Base-by-base conservation (phyloP, 75 land plant species). In the Sequoia sempervirens region DNA sequence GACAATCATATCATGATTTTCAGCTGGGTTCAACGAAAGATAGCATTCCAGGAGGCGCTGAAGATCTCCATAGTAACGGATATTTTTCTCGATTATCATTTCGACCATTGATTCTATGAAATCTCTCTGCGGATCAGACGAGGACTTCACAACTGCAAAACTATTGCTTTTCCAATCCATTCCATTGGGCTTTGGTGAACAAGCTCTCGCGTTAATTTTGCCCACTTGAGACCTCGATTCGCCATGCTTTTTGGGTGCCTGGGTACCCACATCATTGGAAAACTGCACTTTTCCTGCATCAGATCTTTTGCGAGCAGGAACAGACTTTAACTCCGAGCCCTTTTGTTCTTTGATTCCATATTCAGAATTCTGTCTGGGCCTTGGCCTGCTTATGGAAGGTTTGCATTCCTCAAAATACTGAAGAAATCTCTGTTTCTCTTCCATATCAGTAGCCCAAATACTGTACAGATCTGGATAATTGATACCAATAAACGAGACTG, bases 21-120 rank as follows among this genome's bases (percentile, higher is more conserved):
- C 53, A 50, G 15, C 2, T 13, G 53, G 15, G 53, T 50, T 50
- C 53, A 50, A 50, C 14, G 53, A 50, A 13, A 50, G 53, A 50
- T 50, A 50, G 11, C 53, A 50, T 50, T 50, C 53, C 13, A 50
- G 53, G 52, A 95, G 93, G 74, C 94, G 90, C 82, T 94, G 93
- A 36, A 95, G 86, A 32, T 95, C 93, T 41, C 89, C 80, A 20
- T 90, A 56, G 13, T 41, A 58, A 13, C 80, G 83, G 8, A 95
- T 86, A 30, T 83, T 82, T 28, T 93, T 92, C 85, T 94, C 95
- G n/a, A 82, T 47, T 66, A 95, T 92, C 97, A 95, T 95, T 88
- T 95, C 97, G 17, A 91, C 28, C 97, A 95, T 94, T 17, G 95
- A 93, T 30, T 95, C 92, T 52, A 87, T 87, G 86, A 95, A 95